Conservation (phyloP, 768 basidiomycete species). For the Phanerochaete carnosa region DNA sequence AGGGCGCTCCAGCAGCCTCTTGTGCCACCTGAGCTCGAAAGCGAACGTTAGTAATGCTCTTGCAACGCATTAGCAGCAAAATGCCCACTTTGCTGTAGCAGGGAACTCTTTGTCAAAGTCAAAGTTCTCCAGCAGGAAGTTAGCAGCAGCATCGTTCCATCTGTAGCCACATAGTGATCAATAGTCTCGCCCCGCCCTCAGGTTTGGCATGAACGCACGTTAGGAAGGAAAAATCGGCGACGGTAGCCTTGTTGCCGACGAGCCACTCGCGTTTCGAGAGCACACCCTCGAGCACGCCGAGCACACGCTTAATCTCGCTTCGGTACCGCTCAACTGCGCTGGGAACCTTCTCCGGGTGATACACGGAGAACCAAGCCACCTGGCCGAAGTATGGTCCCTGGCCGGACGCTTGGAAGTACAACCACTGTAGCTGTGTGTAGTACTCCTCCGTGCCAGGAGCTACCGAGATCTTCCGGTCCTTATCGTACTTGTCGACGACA, state of each 20-base stretch:
- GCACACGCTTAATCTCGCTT: slow-evolving; percentile 25
- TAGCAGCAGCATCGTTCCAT: slow-evolving; percentile 17
- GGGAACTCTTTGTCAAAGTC: slow-evolving; percentile 22
- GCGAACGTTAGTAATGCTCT: background rate
- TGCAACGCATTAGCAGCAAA: background rate
- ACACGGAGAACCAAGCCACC: slow-evolving; percentile 23
- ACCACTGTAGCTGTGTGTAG: slow-evolving; percentile 33
- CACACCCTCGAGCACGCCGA: slow-evolving; percentile 25
- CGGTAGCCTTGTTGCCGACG: slow-evolving; percentile 23
- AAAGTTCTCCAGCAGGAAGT: slow-evolving; percentile 10
- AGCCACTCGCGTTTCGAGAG: slow-evolving; percentile 27
- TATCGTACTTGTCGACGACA: slow-evolving; percentile 41
- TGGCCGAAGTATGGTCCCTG: slow-evolving; percentile 29
- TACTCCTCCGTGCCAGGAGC: slow-evolving; percentile 15
- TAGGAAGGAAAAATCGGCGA: slow-evolving; percentile 25
- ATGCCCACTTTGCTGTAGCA: background rate
- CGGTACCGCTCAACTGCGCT: slow-evolving; percentile 27
- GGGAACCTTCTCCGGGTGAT: slow-evolving; percentile 27
- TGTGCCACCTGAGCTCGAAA: background rate
- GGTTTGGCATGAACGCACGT: slow-evolving; percentile 1
- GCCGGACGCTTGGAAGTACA: slow-evolving; percentile 36
- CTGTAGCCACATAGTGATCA: background rate
- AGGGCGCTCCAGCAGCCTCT: background rate
- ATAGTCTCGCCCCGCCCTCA: background rate
- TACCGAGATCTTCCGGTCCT: slow-evolving; percentile 28